These are phyloP conservation scores for Aspergillus coremiiformis DNA, from an alignment of 495 filamentous ascomycete genomes.

Conservation along the genomic window DNA sequence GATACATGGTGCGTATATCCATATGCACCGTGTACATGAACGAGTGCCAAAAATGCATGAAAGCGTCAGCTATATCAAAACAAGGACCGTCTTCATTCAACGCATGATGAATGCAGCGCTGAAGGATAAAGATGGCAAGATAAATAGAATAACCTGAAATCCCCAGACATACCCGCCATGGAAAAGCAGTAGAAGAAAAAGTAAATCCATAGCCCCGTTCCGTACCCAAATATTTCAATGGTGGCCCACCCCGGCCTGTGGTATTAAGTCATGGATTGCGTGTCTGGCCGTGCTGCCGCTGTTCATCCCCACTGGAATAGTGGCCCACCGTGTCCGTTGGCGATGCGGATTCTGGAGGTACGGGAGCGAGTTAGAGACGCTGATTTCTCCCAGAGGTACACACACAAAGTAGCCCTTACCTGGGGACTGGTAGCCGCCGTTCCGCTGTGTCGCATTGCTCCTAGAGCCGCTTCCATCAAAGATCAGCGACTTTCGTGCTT, in stretches of 20 bases:
- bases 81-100: conserved; percentile 7
- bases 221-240: conserved; percentile 12
- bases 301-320: conserved; percentile 22
- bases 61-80: conserved; percentile 6
- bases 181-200: conserved; percentile 9
- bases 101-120: conserved; percentile 3
- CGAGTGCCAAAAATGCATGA: conserved; percentile 8
- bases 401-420: conserved; percentile 10
- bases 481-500: conserved; percentile 33
- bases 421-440: conserved; percentile 16
- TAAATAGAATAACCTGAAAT: conserved; percentile 14
- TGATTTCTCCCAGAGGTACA: neutral
- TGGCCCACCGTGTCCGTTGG: conserved; percentile 17
- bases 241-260: conserved; percentile 8
- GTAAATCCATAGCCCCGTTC: conserved; percentile 10
- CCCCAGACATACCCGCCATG: conserved; percentile 15
- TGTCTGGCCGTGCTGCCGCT: conserved; percentile 6
- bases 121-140: conserved; percentile 4
- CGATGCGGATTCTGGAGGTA: conserved; percentile 10
- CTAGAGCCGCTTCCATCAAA: conserved; percentile 4
- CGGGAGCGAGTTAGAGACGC: conserved; percentile 4
- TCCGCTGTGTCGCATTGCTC: conserved; percentile 4
- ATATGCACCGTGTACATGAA: conserved; percentile 2
- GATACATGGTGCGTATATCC: conserved; percentile 3
- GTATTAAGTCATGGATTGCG: conserved; percentile 14